A percentile compares a stretch with the other conserved stretches of the same genome.
Evolutionary conservation across 2,329 filamentous ascomycete genomes (phyloP).

Genomic region (Ophiognomonia clavigignenti-juglandacearum): DNA sequence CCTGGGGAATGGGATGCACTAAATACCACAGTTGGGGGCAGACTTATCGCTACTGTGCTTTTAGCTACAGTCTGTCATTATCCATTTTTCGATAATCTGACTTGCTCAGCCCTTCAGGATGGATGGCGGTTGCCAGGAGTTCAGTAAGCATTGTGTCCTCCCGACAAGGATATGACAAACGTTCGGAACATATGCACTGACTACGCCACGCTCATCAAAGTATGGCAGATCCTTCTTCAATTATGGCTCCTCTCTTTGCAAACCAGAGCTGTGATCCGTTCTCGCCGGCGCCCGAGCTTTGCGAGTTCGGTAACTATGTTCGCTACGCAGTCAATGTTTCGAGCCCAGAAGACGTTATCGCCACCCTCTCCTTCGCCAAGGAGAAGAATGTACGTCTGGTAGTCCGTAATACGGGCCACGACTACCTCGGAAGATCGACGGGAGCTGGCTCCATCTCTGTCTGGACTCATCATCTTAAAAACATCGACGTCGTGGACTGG

Average conservation of each 20-base stretch:
- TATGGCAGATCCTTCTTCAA: conserved; percentile 20
- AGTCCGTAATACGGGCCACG: conserved; percentile 42
- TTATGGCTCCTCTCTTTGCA: conserved; percentile 26
- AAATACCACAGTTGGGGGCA: conserved; percentile 44
- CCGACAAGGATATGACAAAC: not conserved
- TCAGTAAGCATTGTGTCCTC: conserved; percentile 29
- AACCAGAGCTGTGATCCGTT: conserved; percentile 19
- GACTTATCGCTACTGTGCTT: conserved; percentile 43
- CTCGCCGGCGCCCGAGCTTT: conserved; percentile 22
- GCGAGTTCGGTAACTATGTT: conserved; percentile 29
- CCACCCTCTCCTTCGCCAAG: conserved; percentile 27
- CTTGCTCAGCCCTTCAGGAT: conserved; percentile 30
- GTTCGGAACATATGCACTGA: not conserved
- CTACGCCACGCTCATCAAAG: conserved; percentile 17
- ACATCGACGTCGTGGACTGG: conserved; percentile 19
- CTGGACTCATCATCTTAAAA: conserved; percentile 40
- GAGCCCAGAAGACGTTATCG: conserved; percentile 14
- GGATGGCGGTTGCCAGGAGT: conserved; percentile 32
- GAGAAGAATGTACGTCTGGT: conserved; percentile 36
- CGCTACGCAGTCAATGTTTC: conserved; percentile 21
- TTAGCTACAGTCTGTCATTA: conserved; percentile 41
- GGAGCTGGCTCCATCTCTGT: conserved; percentile 35
- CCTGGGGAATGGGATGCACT: conserved; percentile 35
- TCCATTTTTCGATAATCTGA: conserved; percentile 30
- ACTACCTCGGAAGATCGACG: conserved; percentile 12